Conservation (phyloP, 176 grass and related monocot genomes). For the Carex myosuroides region DNA sequence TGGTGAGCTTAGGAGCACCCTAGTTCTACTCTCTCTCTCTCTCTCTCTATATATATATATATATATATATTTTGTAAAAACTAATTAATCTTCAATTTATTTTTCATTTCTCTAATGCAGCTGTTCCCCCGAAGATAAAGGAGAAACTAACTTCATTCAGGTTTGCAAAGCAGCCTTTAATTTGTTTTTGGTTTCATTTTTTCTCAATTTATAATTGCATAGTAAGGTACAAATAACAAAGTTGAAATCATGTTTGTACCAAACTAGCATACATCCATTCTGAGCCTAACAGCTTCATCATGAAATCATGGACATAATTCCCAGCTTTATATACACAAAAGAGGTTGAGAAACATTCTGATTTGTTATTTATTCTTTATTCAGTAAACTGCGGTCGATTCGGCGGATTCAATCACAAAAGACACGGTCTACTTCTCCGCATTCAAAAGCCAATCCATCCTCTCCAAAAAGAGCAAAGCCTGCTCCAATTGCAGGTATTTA, state of each 20-base stretch:
- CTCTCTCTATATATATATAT: too few species aligned
- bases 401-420: slow-evolving; percentile 42
- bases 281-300: neutral
- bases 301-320: neutral
- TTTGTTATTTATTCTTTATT: neutral
- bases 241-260: neutral
- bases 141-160: slow-evolving; percentile 63
- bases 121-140: slow-evolving; percentile 31
- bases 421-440: slow-evolving; percentile 57
- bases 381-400: slow-evolving; percentile 61
- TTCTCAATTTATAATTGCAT: neutral
- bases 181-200: neutral
- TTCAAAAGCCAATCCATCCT: slow-evolving; percentile 16
- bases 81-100: neutral
- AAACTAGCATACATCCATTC: neutral
- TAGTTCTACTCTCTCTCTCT: too few species aligned
- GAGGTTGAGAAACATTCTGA: neutral
- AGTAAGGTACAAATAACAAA: neutral
- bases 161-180: slow-evolving; percentile 21
- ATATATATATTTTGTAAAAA: neutral
- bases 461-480: slow-evolving; percentile 27
- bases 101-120: slow-evolving; percentile 11
- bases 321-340: neutral
- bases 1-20: too few species aligned
- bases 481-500: slow-evolving; percentile 12